These are phyloP conservation scores for Odontarrhena argentea DNA, from an alignment of 345 rosid genomes.

Conservation along the genomic window DNA sequence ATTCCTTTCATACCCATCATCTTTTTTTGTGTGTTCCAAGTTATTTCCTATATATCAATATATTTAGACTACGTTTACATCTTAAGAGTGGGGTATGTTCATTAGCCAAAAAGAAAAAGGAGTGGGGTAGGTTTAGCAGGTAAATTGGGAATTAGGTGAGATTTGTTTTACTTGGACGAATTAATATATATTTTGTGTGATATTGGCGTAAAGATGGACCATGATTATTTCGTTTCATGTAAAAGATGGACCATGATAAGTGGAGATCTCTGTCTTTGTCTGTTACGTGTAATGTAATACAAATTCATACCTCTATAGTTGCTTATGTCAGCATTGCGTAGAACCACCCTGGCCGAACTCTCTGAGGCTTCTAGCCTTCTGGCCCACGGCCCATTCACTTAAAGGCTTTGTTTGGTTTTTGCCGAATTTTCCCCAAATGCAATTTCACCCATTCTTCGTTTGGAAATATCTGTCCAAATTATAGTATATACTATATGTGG, in stretches of 20 bases:
- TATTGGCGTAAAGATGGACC: constrained; percentile 21
- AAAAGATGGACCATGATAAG: constrained; percentile 8
- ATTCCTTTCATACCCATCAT: too few relatives aligned
- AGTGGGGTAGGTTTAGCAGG: constrained; percentile 28
- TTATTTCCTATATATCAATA: too few relatives aligned
- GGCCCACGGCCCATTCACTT: too few relatives aligned
- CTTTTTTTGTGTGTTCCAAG: too few relatives aligned
- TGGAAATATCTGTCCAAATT: too few relatives aligned
- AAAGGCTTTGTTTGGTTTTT: too few relatives aligned
- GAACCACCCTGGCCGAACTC: background rate
- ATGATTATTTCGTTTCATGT: background rate
- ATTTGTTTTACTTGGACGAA: background rate
- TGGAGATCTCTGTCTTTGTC: constrained; percentile 22
- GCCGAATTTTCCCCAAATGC: too few relatives aligned
- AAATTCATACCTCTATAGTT: constrained; percentile 22
- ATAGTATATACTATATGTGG: too few relatives aligned
- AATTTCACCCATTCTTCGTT: too few relatives aligned
- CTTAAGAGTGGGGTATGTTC: background rate
- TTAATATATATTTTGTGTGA: background rate
- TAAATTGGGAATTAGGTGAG: constrained; percentile 34
- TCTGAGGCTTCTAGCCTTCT: too few relatives aligned
- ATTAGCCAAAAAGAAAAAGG: background rate
- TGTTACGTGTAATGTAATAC: constrained; percentile 21
- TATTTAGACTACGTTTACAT: background rate
- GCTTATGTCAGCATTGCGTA: constrained; percentile 31